Evolutionary conservation across 140 eudicot genomes (phyloP), one percentile per base, ranked within the genome.

Genomic region (Anethum foeniculum): DNA sequence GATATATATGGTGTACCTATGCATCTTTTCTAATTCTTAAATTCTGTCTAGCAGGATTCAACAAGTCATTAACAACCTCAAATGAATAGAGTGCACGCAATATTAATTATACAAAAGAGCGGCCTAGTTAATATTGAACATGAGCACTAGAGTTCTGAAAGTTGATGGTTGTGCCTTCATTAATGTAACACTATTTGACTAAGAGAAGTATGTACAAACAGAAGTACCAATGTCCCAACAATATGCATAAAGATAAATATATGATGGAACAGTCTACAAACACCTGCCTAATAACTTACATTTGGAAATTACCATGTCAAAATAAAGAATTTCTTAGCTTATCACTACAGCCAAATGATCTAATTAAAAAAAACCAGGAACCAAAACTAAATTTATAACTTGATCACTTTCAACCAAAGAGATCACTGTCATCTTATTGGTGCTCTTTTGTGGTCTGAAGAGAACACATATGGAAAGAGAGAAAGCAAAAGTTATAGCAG

Each of bases 41-140:
- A 84, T 95, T 92, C 81, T 95, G 97, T 77, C 99, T 97, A 28
- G 97, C 97, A 82, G 99, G 99, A 81, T 95, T 95, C 83, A 95
- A 82, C 84, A 91, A 88, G 84, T 95, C 99, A 80, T 95, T 95
- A 77, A 95, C 97, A 87, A 95, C 99, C 99, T 95, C 93, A 84
- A 84, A 82, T 41, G 47, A 76, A 80, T 18, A 80, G 6, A 79
- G 38, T 27, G 78, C 85, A 78, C 39, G 47, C 27, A 18, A 23
- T 79, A 64, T 60, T 62, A 71, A 58, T 39, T 60, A 25, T 62
- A 62, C 36, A 79, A 23, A 86, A 79, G 72, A 38, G 64, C 38
- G 30, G 38, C 3, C 38, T 34, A 34, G 25, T 34, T 58, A 75
- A 75, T 52, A 75, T 52, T 43, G 67, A 81, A 81, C 3, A 34